phyloP scores from a whole-genome alignment of 1,284 basidiomycete species.

The Hymenochaete sp. region DNA sequence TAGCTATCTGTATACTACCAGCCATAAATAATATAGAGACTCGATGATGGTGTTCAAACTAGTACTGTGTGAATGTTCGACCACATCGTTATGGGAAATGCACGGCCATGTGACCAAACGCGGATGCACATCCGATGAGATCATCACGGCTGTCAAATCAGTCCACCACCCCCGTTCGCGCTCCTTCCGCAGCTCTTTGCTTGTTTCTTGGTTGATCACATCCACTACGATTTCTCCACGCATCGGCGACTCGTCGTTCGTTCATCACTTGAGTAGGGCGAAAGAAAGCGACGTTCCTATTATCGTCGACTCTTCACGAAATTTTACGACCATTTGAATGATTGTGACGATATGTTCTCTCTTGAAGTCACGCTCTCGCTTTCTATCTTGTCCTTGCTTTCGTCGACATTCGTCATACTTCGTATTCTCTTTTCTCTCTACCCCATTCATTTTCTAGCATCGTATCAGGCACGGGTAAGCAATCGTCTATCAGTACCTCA shows the following conservation, averaged over 20 bases:
- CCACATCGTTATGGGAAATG: too few species aligned
- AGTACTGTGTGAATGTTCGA: too few species aligned
- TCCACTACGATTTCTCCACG: neutral
- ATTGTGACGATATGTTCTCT: constrained; percentile 41
- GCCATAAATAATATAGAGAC: too few species aligned
- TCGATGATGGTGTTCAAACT: too few species aligned
- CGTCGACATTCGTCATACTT: constrained; percentile 63
- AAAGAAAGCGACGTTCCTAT: neutral
- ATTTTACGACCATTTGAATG: neutral
- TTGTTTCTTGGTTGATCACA: neutral
- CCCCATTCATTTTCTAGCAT: constrained; percentile 60
- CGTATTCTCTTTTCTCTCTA: constrained; percentile 62
- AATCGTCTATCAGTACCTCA: too few species aligned
- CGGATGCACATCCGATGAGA: too few species aligned
- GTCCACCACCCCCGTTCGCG: neutral
- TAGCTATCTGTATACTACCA: too few species aligned
- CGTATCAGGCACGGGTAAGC: too few species aligned
- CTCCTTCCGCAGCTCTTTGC: neutral
- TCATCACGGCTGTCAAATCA: too few species aligned
- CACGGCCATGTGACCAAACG: neutral
- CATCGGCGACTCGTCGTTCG: neutral
- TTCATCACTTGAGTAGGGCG: neutral
- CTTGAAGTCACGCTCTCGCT: constrained; percentile 56
- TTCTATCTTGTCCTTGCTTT: constrained; percentile 57
- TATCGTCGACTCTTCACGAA: constrained; percentile 8